phyloP scores from a whole-genome alignment of 2,329 filamentous ascomycete genomes.

The Xylaria digitata region DNA sequence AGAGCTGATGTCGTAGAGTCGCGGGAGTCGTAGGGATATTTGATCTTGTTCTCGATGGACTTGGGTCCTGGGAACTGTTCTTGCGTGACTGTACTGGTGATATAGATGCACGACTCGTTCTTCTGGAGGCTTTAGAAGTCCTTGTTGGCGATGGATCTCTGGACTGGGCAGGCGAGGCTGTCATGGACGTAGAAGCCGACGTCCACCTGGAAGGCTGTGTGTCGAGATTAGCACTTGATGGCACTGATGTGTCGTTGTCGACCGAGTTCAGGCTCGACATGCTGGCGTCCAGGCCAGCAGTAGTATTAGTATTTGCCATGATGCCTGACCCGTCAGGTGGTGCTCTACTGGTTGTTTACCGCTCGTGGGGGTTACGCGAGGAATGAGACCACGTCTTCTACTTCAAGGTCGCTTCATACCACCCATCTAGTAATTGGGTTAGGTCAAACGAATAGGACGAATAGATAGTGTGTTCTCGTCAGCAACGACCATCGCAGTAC shows the following conservation, averaged over 20 bases:
- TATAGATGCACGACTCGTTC: constrained; percentile 47
- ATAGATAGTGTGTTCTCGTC: constrained; percentile 41
- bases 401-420: constrained; percentile 40
- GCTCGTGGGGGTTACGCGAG: constrained; percentile 39
- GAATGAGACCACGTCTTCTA: constrained; percentile 46
- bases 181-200: constrained; percentile 49
- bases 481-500: constrained; percentile 49
- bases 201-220: constrained; percentile 51
- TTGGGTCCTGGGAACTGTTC: constrained; percentile 72
- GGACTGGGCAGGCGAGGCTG: constrained; percentile 48
- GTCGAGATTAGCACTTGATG: constrained; percentile 49
- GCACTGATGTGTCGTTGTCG: constrained; percentile 49
- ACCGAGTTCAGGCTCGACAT: constrained; percentile 50
- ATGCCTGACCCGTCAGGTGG: constrained; percentile 38
- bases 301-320: constrained; percentile 45
- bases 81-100: constrained; percentile 67
- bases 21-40: constrained; percentile 70
- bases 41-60: constrained; percentile 66
- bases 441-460: constrained; percentile 45
- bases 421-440: constrained; percentile 44
- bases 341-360: constrained; percentile 36
- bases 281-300: constrained; percentile 49
- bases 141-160: constrained; percentile 49
- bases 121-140: constrained; percentile 39
- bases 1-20: constrained; percentile 71